Conservation (phyloP, 2,329 filamentous ascomycete species). For the Pseudogymnoascus sp. region DNA sequence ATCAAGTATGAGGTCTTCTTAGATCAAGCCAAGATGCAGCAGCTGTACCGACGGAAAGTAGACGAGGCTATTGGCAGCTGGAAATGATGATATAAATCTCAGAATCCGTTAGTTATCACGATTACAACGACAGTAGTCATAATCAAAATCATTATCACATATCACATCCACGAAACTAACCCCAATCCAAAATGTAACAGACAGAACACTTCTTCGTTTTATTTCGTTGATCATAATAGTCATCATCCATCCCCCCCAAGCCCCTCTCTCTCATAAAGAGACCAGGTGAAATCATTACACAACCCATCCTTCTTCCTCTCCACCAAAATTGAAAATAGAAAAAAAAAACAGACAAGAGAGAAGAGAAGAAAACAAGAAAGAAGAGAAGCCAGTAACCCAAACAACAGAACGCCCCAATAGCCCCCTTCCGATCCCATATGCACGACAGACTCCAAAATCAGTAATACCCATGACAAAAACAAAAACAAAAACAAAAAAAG, state of each 20-base stretch:
- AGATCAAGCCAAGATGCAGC: slow-evolving; percentile 83
- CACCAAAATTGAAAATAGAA: not conserved
- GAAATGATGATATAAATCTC: slow-evolving; percentile 20
- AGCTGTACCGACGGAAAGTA: slow-evolving; percentile 71
- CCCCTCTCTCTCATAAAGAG: not conserved
- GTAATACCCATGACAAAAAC: not conserved
- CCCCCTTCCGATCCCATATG: not conserved
- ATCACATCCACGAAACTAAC: not conserved
- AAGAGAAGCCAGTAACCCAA: not conserved
- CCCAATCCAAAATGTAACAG: not conserved
- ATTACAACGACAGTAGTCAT: not conserved
- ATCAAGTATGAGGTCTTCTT: slow-evolving; percentile 96
- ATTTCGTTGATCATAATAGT: slow-evolving; percentile 3
- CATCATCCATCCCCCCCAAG: not conserved
- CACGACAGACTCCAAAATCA: not conserved
- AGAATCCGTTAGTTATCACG: not conserved
- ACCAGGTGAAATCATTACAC: slow-evolving; percentile 9
- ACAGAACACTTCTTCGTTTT: not conserved
- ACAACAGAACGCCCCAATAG: not conserved
- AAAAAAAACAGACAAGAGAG: slow-evolving; percentile 9
- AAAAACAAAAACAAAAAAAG: no score
- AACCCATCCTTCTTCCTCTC: not conserved
- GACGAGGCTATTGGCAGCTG: slow-evolving; percentile 53
- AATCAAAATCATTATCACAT: not conserved
- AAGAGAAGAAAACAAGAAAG: not conserved